phyloP scores from a whole-genome alignment of 306 rosid genomes.

The Pyrus pyrifolia region DNA sequence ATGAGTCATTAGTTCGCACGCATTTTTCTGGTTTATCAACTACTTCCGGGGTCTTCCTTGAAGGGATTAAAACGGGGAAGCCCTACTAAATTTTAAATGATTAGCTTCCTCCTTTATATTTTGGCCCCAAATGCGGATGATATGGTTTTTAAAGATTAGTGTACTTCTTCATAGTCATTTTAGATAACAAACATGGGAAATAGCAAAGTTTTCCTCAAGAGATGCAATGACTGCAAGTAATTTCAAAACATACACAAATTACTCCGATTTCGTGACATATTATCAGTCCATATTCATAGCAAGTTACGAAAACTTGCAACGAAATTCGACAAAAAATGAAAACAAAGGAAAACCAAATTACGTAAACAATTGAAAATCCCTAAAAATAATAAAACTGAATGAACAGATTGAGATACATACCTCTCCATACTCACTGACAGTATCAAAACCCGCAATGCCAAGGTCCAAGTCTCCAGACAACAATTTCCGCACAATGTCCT shows the following conservation, averaged over 20 bases:
- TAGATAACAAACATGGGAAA: background rate
- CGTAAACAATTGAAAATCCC: background rate
- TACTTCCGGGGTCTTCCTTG: background rate
- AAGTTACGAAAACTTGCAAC: background rate
- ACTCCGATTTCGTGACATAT: background rate
- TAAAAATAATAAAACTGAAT: background rate
- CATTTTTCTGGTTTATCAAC: background rate
- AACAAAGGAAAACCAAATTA: background rate
- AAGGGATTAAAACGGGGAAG: background rate
- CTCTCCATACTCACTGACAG: constrained; percentile 65
- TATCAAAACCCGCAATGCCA: constrained; percentile 87
- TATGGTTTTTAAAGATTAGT: background rate
- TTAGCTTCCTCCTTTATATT: background rate
- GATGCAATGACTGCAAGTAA: background rate
- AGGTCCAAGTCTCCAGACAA: constrained; percentile 88
- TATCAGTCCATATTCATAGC: background rate
- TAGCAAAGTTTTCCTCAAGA: background rate
- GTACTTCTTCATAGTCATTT: background rate
- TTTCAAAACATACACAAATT: background rate
- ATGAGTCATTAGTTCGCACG: background rate
- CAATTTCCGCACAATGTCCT: constrained; percentile 75
- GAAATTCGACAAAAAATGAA: background rate
- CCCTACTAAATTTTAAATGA: background rate
- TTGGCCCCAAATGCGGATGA: background rate
- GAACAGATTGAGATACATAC: constrained; percentile 8